Conservation (phyloP, 179 eudicot genomes). For the Spinacia oleracea region DNA sequence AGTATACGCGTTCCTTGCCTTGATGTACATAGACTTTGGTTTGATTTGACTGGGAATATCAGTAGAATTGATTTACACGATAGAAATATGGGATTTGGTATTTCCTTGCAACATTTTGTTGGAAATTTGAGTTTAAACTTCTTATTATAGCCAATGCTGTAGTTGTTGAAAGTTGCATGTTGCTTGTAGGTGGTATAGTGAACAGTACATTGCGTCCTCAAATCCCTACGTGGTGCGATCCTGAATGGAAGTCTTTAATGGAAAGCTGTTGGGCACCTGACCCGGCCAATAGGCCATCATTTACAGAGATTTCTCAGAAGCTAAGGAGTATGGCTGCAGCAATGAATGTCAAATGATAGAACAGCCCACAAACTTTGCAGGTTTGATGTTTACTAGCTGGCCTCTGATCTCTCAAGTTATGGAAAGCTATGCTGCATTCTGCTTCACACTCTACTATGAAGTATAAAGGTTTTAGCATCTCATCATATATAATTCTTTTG, state of each 20-base stretch:
- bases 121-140: not conserved
- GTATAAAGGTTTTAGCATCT: conserved; percentile 20
- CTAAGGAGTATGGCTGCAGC: conserved; percentile 94
- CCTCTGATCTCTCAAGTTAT: conserved; percentile 10
- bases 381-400: conserved; percentile 17
- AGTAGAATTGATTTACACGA: not conserved
- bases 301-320: conserved; percentile 85
- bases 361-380: conserved; percentile 2
- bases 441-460: conserved; percentile 16
- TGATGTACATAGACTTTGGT: not conserved
- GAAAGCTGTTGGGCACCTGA: conserved; percentile 92
- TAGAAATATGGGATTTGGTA: not conserved
- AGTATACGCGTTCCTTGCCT: not conserved
- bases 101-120: not conserved
- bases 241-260: conserved; percentile 96
- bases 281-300: conserved; percentile 75
- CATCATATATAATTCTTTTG: conserved; percentile 30
- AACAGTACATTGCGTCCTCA: conserved; percentile 83
- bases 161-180: not conserved
- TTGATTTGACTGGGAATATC: not conserved
- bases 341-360: conserved; percentile 69
- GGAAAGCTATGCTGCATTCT: conserved; percentile 21
- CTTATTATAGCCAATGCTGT: not conserved
- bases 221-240: conserved; percentile 96
- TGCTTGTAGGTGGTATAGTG: conserved; percentile 75